Evolutionary conservation across 306 rosid species (phyloP), one percentile per base, ranked within the genome.

Genomic region (Phaseolus lunatus): DNA sequence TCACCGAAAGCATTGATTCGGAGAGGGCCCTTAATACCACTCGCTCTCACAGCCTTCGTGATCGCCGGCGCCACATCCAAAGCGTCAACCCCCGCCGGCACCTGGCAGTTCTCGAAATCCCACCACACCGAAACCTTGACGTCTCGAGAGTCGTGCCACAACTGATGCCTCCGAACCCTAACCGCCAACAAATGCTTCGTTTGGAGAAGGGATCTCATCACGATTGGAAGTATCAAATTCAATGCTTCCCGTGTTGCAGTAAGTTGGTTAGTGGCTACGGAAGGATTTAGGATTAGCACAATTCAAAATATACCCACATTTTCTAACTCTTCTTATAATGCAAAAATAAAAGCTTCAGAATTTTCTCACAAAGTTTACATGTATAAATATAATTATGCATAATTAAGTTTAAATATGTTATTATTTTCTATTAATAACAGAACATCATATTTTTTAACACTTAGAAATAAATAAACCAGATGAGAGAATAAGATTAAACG

Each of bases 111-210:
- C 86, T 92, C 94, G 43, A 92, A 89, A 82, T 92, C 97, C 97
- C 96, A 92, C 97, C 97, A 92, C 29, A 92, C 96, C 2, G 94
- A 87, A 50, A 90, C 89, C 84, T 81, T 86, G 39, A 90, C 92
- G 50, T 80, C 73, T 18, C 88, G 81, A 1, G 82, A 81, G n/a
- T 88, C 96, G 24, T 86, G 62, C 35, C 58, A 75, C 45, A 79
- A 72, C 45, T 75, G 84, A 23, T 85, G 81, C 15, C 78, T 37
- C 56, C 47, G 82, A 48, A 45, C 1, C 59, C 47, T 45, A 9
- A 81, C 71, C 24, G 76, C 61, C 18, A 74, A 22, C 43, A 22
- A 53, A 73, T 81, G 57, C 22, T 68, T 73, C 76, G 19, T 84
- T 0, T 78, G 56, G 13, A 72, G 58, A 14, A 80, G 54, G 3